These are phyloP conservation scores for Teratosphaeria pseudoeucalypti DNA, from an alignment of 2,329 filamentous ascomycete genomes.

Conservation along the genomic window DNA sequence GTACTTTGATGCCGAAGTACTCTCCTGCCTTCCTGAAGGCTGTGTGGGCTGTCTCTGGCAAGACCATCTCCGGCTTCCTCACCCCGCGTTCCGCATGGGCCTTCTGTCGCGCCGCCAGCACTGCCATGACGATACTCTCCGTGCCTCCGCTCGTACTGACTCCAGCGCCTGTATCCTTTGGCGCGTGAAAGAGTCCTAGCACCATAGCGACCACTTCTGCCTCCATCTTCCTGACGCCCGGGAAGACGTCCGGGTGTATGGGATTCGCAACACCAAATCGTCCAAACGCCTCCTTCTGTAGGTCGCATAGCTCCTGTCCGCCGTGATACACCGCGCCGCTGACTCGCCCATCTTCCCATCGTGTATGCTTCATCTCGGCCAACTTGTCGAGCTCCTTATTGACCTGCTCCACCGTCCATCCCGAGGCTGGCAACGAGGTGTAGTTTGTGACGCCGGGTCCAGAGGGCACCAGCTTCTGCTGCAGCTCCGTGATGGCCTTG, in stretches of 20 bases:
- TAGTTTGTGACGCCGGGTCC: slow-evolving; percentile 63
- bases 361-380: slow-evolving; percentile 79
- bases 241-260: slow-evolving; percentile 96
- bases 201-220: slow-evolving; percentile 97
- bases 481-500: slow-evolving; percentile 68
- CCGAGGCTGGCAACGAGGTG: slow-evolving; percentile 68
- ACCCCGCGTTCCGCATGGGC: slow-evolving; percentile 75
- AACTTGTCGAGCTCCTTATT: slow-evolving; percentile 69
- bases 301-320: slow-evolving; percentile 64
- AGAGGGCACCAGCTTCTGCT: slow-evolving; percentile 70
- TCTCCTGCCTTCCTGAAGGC: slow-evolving; percentile 91
- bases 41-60: slow-evolving; percentile 88
- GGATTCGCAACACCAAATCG: slow-evolving; percentile 94
- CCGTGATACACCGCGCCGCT: slow-evolving; percentile 95
- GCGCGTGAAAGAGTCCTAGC: slow-evolving; percentile 66
- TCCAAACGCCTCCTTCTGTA: slow-evolving; percentile 88
- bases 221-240: slow-evolving; percentile 97
- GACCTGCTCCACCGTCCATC: slow-evolving; percentile 70
- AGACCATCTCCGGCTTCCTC: slow-evolving; percentile 92
- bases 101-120: slow-evolving; percentile 80
- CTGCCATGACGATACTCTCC: slow-evolving; percentile 94
- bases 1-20: slow-evolving; percentile 95
- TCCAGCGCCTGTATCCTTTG: slow-evolving; percentile 57
- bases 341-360: slow-evolving; percentile 93
- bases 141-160: slow-evolving; percentile 89